Conservation (phyloP, 2,329 filamentous ascomycete species). For the Claviceps quebecensis region DNA sequence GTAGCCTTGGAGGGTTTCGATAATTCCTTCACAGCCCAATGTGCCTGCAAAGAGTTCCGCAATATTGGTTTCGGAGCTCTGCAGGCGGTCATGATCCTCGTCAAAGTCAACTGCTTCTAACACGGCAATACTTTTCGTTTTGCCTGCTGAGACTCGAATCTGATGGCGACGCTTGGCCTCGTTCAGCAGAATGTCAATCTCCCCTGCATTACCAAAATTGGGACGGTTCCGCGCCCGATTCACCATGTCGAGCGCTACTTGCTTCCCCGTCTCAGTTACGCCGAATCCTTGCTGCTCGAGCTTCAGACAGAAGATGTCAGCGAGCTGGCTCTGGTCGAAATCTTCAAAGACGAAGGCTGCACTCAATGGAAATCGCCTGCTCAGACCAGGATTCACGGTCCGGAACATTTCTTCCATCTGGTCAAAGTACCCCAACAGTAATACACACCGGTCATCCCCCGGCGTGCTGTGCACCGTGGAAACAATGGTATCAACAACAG, state of each 20-base stretch:
- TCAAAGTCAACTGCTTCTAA: slow-evolving; percentile 66
- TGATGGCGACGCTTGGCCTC: slow-evolving; percentile 33
- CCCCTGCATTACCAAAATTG: slow-evolving; percentile 64
- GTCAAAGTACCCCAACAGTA: slow-evolving; percentile 56
- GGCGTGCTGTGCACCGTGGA: slow-evolving; percentile 56
- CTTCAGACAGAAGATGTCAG: slow-evolving; percentile 48
- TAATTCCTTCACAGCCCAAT: slow-evolving; percentile 41
- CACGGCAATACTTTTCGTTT: slow-evolving; percentile 36
- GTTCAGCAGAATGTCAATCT: slow-evolving; percentile 53
- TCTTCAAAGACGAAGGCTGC: slow-evolving; percentile 57
- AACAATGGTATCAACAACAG: slow-evolving; percentile 61
- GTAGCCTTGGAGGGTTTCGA: slow-evolving; percentile 32
- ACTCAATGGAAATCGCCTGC: slow-evolving; percentile 48
- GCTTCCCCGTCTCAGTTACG: slow-evolving; percentile 36
- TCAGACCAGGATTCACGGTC: slow-evolving; percentile 58
- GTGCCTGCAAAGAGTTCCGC: slow-evolving; percentile 40
- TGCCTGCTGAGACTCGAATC: slow-evolving; percentile 11
- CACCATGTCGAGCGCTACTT: slow-evolving; percentile 45
- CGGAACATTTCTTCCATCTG: slow-evolving; percentile 60
- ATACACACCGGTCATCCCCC: slow-evolving; percentile 58
- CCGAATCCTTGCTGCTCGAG: slow-evolving; percentile 40
- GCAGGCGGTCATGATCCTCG: slow-evolving; percentile 40
- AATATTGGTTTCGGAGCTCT: slow-evolving; percentile 28
- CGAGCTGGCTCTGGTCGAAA: slow-evolving; percentile 44
- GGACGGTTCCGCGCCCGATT: slow-evolving; percentile 45